Conservation (phyloP, 805 yeast genomes). For the Sugiyamaella chiloensis region DNA sequence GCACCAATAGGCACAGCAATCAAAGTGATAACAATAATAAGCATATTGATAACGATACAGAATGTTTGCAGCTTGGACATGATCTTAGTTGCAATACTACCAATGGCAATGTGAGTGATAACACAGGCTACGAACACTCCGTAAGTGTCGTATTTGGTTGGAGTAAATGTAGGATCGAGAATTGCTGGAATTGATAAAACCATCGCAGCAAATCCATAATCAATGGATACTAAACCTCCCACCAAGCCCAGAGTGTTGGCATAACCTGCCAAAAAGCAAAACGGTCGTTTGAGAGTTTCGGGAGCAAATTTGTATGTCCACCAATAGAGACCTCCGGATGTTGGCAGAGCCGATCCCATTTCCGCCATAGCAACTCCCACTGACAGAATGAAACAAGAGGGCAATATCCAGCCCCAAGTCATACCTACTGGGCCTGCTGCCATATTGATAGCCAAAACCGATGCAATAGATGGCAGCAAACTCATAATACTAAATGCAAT, state of each 20-base stretch:
- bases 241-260: slow-evolving; percentile 65
- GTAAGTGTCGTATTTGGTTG: slow-evolving; percentile 53
- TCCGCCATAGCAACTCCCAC: slow-evolving; percentile 66
- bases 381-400: slow-evolving; percentile 52
- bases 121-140: slow-evolving; percentile 66
- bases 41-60: slow-evolving; percentile 53
- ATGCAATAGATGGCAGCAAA: slow-evolving; percentile 54
- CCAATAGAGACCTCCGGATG: slow-evolving; percentile 71
- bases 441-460: slow-evolving; percentile 51
- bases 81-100: slow-evolving; percentile 54
- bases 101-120: slow-evolving; percentile 48
- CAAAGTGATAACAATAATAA: slow-evolving; percentile 48
- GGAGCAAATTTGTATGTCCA: slow-evolving; percentile 71
- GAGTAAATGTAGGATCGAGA: slow-evolving; percentile 53
- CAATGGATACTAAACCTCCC: slow-evolving; percentile 64
- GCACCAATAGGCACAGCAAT: slow-evolving; percentile 25
- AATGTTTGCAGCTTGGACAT: slow-evolving; percentile 58
- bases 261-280: slow-evolving; percentile 63
- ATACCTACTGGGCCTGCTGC: slow-evolving; percentile 63
- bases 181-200: slow-evolving; percentile 38
- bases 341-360: slow-evolving; percentile 66
- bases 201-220: slow-evolving; percentile 68
- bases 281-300: slow-evolving; percentile 44
- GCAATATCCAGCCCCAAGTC: slow-evolving; percentile 71
- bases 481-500: slow-evolving; percentile 75